phyloP scores from a whole-genome alignment of 345 rosid species.

The Hibiscus syriacus region DNA sequence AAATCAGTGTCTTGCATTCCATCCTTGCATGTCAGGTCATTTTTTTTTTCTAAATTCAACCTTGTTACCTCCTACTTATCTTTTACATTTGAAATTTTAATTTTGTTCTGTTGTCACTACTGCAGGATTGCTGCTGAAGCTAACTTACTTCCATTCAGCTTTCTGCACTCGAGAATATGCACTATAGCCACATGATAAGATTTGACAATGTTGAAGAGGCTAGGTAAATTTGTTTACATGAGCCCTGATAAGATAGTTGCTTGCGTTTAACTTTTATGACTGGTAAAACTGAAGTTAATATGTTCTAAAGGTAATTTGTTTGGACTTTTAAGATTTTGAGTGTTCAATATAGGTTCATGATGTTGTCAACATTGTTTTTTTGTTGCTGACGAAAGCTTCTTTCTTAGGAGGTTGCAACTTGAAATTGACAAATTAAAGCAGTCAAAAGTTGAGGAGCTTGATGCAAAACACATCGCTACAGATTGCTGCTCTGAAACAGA shows the following conservation, averaged over 20 bases:
- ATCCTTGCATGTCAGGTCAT: not conserved
- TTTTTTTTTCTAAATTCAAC: not conserved
- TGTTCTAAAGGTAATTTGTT: constrained; percentile 4
- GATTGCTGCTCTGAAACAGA: constrained; percentile 88
- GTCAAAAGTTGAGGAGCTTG: constrained; percentile 28
- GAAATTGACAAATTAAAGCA: constrained; percentile 57
- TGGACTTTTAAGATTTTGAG: not conserved
- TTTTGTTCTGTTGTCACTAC: constrained; percentile 4
- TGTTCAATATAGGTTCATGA: constrained; percentile 4
- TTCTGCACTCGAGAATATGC: constrained; percentile 86
- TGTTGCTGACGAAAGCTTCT: constrained; percentile 12
- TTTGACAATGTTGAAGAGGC: constrained; percentile 72
- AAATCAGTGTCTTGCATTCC: not conserved
- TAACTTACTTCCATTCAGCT: constrained; percentile 59
- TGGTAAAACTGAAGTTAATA: constrained; percentile 3
- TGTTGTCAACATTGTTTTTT: too few species aligned
- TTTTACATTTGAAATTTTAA: not conserved
- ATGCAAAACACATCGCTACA: constrained; percentile 20
- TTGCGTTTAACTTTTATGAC: constrained; percentile 1
- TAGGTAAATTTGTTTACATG: constrained; percentile 40
- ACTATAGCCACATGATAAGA: constrained; percentile 92
- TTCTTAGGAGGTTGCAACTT: constrained; percentile 57
- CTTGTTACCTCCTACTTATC: not conserved
- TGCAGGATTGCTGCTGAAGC: constrained; percentile 77
- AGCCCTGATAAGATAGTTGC: constrained; percentile 1